These are phyloP conservation scores for Fraxinus baroniana DNA, from an alignment of 305 asterid genomes.

Conservation along the genomic window DNA sequence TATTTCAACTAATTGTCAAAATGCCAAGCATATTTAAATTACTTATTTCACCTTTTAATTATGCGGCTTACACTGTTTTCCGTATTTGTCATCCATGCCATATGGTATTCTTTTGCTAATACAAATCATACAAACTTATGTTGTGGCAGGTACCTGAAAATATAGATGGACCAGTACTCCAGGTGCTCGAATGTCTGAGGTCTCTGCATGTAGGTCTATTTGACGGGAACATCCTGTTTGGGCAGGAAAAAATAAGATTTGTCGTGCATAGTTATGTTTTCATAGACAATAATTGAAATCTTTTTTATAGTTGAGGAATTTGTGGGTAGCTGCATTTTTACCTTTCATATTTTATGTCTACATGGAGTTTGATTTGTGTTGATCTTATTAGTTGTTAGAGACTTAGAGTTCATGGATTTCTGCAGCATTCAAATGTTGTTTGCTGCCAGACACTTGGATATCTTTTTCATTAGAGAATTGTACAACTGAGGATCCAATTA, in stretches of 20 bases:
- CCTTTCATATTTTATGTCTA: conserved; percentile 9
- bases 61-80: neutral
- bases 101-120: neutral
- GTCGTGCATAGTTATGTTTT: conserved; percentile 23
- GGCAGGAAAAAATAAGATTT: conserved; percentile 10
- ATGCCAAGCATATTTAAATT: neutral
- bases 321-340: conserved; percentile 7
- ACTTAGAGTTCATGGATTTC: neutral
- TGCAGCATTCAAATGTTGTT: neutral
- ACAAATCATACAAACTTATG: conserved; percentile 1
- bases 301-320: neutral
- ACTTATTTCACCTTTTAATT: neutral
- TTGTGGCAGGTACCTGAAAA: conserved; percentile 64
- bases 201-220: conserved; percentile 37
- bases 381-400: neutral
- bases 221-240: conserved; percentile 27
- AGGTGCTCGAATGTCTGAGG: conserved; percentile 35
- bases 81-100: neutral
- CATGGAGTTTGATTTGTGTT: conserved; percentile 22
- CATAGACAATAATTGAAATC: conserved; percentile 19
- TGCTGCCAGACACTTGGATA: neutral
- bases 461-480: neutral
- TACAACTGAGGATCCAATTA: neutral
- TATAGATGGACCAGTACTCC: conserved; percentile 33
- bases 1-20: neutral